Evolutionary conservation across 2,329 filamentous ascomycete genomes (phyloP).

Genomic region (Chrysoporthe deuterocubensis): DNA sequence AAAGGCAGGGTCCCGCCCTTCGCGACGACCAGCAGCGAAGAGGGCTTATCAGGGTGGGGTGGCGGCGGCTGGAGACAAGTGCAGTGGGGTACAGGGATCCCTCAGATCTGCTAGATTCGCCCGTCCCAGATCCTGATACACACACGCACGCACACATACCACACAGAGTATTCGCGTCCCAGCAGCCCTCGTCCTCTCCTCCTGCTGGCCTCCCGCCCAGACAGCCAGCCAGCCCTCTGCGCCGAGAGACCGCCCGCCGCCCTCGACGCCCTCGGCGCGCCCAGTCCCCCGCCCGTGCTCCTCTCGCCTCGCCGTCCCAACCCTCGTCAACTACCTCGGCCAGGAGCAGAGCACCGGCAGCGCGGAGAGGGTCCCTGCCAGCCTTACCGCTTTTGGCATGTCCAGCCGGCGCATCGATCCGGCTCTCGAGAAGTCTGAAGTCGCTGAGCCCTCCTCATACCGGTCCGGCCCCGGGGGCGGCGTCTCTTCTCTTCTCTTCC

Average conservation of each 20-base stretch:
- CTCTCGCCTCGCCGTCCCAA: not conserved
- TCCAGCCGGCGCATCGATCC: conserved; percentile 23
- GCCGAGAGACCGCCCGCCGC: too few species aligned
- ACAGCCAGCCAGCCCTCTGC: too few species aligned
- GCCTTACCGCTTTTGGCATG: conserved; percentile 26
- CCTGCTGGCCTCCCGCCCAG: too few species aligned
- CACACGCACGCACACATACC: too few species aligned
- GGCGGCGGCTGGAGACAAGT: not conserved
- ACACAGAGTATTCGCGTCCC: not conserved
- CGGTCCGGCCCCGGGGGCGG: conserved; percentile 15
- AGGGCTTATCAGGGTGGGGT: conserved; percentile 17
- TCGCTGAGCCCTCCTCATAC: not conserved
- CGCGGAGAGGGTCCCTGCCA: conserved; percentile 7
- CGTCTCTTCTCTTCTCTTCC: not conserved
- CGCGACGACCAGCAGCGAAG: conserved; percentile 11
- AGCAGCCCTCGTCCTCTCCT: not conserved
- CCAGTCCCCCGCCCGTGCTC: too few species aligned
- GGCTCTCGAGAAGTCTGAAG: not conserved
- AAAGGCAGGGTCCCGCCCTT: conserved; percentile 11
- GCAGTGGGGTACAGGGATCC: conserved; percentile 15
- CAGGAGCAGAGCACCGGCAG: not conserved
- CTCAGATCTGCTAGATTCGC: conserved; percentile 1
- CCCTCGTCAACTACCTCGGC: conserved; percentile 5
- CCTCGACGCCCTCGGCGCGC: too few species aligned
- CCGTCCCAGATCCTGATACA: conserved; percentile 1